Evolutionary conservation across 2,329 filamentous ascomycete genomes (phyloP), one percentile per base, ranked within the genome.

Genomic region (Dichotomopilus funicola): DNA sequence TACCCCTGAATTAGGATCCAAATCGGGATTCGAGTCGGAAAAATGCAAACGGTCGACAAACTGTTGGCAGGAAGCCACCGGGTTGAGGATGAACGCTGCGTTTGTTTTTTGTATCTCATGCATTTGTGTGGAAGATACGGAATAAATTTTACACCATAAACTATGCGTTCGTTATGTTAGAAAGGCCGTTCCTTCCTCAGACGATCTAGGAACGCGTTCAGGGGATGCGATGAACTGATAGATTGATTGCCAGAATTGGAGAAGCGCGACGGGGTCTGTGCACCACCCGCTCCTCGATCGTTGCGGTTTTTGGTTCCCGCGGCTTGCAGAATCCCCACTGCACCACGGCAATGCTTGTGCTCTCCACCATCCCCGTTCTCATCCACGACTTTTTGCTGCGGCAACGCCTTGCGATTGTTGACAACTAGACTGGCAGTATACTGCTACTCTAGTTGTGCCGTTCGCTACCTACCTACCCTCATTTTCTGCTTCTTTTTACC

Each of bases 181-280:
- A 27, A 27, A 27, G 19, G 19, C 19, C 19, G 19, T 27, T 27
- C 19, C 19, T 27, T 27, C 19, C 3, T 27, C 19, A 27, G 19
- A 27, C 19, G 19, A 27, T 27, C 19, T 27, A 3, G 19, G 19
- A 27, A 27, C 19, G 19, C 19, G 19, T 27, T 27, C 19, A 27
- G 19, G 19, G 19, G 19, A 27, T 27, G 19, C 19, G 19, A 27
- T 27, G 19, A 27, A 27, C 19, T 45, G 13, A 45, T 45, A 19
- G 43, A 45, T 45, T 45, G 43, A 45, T 45, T 45, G 43, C 45
- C 46, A 45, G 46, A 49, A 54, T 54, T 54, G 52, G 52, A 35
- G 40, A 45, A 45, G 47, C 41, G 19, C 45, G 46, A 49, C 41
- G 27, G 27, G 52, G 52, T 9, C 52, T 41, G 40, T 54, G 52